A percentile compares a stretch with the other conserved stretches of the same genome.
Evolutionary conservation across 2,329 filamentous ascomycete genomes (phyloP).

Genomic region (Beauveria varroae): DNA sequence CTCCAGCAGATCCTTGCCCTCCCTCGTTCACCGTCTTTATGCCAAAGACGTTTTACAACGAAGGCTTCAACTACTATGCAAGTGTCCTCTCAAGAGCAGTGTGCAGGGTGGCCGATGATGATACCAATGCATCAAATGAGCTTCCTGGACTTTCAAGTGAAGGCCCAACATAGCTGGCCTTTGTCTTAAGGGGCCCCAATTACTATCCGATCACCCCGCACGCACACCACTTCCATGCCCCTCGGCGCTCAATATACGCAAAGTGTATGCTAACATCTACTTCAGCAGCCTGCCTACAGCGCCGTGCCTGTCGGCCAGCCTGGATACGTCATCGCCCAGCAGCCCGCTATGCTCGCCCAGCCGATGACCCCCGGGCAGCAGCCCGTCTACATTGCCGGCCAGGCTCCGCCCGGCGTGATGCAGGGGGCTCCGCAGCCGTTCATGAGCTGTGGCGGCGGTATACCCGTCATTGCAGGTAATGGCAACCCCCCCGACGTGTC

Average conservation of each 20-base stretch:
- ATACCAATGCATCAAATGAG: neutral
- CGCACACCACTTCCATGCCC: neutral
- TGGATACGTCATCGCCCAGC: conserved; percentile 26
- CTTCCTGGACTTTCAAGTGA: neutral
- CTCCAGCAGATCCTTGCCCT: conserved; percentile 13
- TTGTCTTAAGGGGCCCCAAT: neutral
- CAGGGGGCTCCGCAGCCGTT: conserved; percentile 8
- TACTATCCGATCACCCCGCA: neutral
- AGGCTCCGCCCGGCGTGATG: neutral
- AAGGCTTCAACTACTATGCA: conserved; percentile 33
- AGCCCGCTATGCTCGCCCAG: conserved; percentile 21
- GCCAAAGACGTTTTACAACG: conserved; percentile 25
- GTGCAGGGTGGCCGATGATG: neutral
- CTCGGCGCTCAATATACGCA: neutral
- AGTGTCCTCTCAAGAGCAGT: conserved; percentile 18
- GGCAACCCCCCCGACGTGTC: conserved; percentile 40
- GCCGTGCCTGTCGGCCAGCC: conserved; percentile 22
- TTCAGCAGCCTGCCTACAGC: conserved; percentile 25
- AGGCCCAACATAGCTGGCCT: neutral
- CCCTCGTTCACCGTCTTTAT: conserved; percentile 23
- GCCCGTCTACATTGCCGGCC: conserved; percentile 25
- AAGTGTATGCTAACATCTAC: conserved; percentile 11
- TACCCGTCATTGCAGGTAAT: conserved; percentile 35
- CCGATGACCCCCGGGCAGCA: conserved; percentile 17
- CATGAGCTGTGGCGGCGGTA: conserved; percentile 11